Percentiles rank a stretch among this genome's conserved stretches.
Evolutionary conservation across 1,284 basidiomycete species (phyloP).

Genomic region (Volvariella surrecta): DNA sequence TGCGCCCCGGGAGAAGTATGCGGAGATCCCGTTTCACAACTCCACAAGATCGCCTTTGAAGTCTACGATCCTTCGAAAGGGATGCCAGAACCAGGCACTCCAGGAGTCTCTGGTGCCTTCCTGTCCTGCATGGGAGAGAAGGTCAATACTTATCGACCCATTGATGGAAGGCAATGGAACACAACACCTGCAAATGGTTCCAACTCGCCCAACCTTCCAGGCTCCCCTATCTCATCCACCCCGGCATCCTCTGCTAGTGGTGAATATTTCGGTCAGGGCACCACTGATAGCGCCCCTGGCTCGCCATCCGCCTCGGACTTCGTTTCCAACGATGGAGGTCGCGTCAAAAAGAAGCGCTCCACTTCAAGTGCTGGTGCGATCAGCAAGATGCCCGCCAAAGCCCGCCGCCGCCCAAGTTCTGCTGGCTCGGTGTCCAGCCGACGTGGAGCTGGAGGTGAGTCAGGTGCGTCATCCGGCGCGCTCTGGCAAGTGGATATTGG

Average conservation of each 20-base stretch:
- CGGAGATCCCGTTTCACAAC: conserved; percentile 90
- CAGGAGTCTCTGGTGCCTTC: conserved; percentile 72
- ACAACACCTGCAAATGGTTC: conserved; percentile 32
- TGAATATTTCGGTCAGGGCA: conserved; percentile 56
- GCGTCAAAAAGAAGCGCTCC: conserved; percentile 74
- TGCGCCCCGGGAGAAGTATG: conserved; percentile 80
- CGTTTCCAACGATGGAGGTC: conserved; percentile 69
- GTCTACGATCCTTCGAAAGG: conserved; percentile 67
- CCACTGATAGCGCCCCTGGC: conserved; percentile 53
- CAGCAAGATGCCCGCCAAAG: conserved; percentile 51
- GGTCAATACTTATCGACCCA: conserved; percentile 81
- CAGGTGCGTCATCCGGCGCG: conserved; percentile 65
- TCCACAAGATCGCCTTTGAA: conserved; percentile 93
- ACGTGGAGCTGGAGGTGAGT: conserved; percentile 55
- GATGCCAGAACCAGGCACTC: conserved; percentile 62
- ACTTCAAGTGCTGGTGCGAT: conserved; percentile 65
- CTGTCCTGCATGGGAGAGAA: conserved; percentile 84
- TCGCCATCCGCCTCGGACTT: conserved; percentile 67
- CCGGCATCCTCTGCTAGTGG: conserved; percentile 45
- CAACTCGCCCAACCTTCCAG: conserved; percentile 55
- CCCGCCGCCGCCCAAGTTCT: conserved; percentile 62
- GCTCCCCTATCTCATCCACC: conserved; percentile 60
- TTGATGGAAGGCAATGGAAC: conserved; percentile 72
- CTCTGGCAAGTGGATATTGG: conserved; percentile 84
- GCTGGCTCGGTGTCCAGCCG: conserved; percentile 61